phyloP scores from a whole-genome alignment of 192 early-diverging fungal species.

The Backusella circina region DNA sequence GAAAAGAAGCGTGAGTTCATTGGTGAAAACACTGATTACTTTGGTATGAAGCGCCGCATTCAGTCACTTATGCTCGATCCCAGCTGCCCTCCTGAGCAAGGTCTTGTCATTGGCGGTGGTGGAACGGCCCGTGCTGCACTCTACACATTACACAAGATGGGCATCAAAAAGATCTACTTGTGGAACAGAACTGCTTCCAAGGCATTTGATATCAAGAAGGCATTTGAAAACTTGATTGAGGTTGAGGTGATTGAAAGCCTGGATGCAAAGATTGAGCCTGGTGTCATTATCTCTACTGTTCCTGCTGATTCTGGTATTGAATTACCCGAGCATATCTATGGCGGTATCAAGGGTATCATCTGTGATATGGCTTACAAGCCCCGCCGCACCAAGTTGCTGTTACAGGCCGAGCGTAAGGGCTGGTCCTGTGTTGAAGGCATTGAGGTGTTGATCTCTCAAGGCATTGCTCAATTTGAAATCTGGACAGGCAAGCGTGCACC shows the following conservation, averaged over 20 bases:
- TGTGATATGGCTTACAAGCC: conserved; percentile 97
- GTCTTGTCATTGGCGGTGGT: conserved; percentile 90
- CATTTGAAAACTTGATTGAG: conserved; percentile 55
- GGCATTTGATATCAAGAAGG: conserved; percentile 59
- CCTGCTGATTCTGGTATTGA: conserved; percentile 69
- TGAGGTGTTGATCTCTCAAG: conserved; percentile 89
- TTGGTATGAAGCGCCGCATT: conserved; percentile 78
- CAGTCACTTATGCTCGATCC: conserved; percentile 38
- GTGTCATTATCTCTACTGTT: conserved; percentile 78
- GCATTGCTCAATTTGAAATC: conserved; percentile 81
- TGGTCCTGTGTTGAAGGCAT: conserved; percentile 80
- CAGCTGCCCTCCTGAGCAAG: conserved; percentile 36
- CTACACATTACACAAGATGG: conserved; percentile 75
- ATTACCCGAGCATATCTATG: conserved; percentile 51
- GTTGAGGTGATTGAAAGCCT: conserved; percentile 47
- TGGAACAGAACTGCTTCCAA: conserved; percentile 86
- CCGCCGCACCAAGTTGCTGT: conserved; percentile 74
- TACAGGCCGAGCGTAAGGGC: conserved; percentile 51
- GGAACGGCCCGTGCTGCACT: conserved; percentile 92
- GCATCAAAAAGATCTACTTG: conserved; percentile 62
- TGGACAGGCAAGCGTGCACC: conserved; percentile 79
- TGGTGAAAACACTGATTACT: conserved; percentile 97
- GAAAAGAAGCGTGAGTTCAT: conserved; percentile 41
- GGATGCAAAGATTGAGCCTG: conserved; percentile 35
- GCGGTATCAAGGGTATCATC: conserved; percentile 61